phyloP scores from a whole-genome alignment of 768 basidiomycete genomes.

The Rickenella mellea region DNA sequence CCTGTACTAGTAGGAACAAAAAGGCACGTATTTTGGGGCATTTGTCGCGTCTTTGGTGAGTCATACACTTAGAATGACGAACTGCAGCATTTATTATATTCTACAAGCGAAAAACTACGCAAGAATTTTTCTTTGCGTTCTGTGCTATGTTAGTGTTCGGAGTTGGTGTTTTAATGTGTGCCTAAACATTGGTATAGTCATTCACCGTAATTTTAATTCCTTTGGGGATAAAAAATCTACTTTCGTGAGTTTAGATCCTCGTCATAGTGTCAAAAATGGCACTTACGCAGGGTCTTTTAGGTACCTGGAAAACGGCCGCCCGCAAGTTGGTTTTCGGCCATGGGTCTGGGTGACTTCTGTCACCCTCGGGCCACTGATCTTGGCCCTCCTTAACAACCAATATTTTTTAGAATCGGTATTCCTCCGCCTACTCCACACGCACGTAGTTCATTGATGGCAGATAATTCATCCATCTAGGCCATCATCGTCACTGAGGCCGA shows the following conservation, averaged over 20 bases:
- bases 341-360: not conserved
- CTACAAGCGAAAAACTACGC: not conserved
- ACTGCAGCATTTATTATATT: not conserved
- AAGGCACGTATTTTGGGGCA: constrained; percentile 36
- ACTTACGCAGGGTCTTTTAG: not conserved
- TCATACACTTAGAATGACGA: not conserved
- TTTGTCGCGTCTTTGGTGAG: constrained; percentile 16
- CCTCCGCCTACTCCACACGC: not conserved
- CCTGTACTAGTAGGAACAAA: constrained; percentile 27
- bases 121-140: not conserved
- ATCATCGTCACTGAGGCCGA: not conserved
- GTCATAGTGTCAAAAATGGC: not conserved
- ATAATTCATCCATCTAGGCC: not conserved
- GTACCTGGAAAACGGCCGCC: not conserved
- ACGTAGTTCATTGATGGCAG: not conserved
- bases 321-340: not conserved
- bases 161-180: not conserved
- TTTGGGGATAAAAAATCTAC: not conserved
- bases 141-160: not conserved
- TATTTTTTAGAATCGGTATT: not conserved
- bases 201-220: not conserved
- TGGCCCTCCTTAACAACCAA: not conserved
- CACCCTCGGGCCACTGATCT: not conserved
- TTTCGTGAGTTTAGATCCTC: not conserved
- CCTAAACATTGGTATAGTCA: not conserved